Conservation (phyloP, 2,329 filamentous ascomycete species). For the Neopestalotiopsis clavispora region DNA sequence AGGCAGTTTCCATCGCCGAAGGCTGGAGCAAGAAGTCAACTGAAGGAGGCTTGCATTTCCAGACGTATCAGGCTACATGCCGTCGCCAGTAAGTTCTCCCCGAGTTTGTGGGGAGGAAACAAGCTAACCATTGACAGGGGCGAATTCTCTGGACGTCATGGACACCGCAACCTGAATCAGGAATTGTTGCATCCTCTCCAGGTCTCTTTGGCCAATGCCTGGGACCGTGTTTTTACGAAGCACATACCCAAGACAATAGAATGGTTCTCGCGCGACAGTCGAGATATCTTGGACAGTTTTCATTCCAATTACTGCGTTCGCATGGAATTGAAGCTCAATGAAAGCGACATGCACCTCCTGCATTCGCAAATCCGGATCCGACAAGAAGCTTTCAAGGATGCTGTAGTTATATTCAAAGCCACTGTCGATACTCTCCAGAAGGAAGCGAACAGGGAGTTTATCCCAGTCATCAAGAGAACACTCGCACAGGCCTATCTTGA, state of each 20-base stretch:
- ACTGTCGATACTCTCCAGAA: slow-evolving; percentile 51
- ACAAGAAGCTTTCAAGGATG: background rate
- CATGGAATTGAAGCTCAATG: background rate
- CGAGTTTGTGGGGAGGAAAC: background rate
- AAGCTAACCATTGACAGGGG: background rate
- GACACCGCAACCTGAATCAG: background rate
- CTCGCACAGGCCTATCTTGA: background rate
- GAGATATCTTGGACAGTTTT: background rate
- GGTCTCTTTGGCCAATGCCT: background rate
- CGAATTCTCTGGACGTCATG: background rate
- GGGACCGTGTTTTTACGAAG: background rate
- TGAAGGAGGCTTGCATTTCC: background rate
- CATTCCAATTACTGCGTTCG: background rate
- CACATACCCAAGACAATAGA: background rate
- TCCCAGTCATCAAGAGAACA: background rate
- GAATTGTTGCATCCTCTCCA: background rate
- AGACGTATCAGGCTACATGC: background rate
- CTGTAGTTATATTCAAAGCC: slow-evolving; percentile 19
- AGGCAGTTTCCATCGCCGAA: background rate
- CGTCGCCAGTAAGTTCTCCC: background rate
- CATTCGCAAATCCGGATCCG: background rate
- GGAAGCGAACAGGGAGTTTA: slow-evolving; percentile 35
- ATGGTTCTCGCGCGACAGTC: background rate
- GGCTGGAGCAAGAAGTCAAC: background rate
- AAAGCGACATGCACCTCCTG: background rate